A percentile compares a stretch with the other conserved stretches of the same genome.
Conservation (phyloP, 1,139 yeast genomes). For the Candida neerlandica region DNA sequence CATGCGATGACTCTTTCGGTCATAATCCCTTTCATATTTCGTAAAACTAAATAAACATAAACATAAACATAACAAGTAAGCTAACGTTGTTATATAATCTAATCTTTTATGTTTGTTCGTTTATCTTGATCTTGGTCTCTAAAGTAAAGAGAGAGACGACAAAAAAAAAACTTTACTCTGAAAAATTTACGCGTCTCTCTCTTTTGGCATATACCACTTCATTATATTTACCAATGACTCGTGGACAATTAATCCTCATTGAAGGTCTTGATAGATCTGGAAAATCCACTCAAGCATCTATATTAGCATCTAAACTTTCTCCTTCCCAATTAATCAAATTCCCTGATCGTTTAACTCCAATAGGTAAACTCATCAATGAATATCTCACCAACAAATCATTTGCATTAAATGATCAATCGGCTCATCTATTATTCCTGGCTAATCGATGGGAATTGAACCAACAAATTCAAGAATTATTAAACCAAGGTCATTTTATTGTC, state of each 20-base stretch:
- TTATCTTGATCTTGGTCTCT: too few species aligned
- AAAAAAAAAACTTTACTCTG: neutral
- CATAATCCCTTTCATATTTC: constrained; percentile 44
- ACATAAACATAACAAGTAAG: too few species aligned
- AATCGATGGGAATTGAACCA: constrained; percentile 86
- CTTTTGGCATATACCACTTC: neutral
- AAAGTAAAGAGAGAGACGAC: too few species aligned
- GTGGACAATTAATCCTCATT: constrained; percentile 78
- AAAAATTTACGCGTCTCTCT: neutral
- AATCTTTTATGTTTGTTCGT: too few species aligned
- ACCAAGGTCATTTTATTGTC: constrained; percentile 60
- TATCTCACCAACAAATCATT: constrained; percentile 60
- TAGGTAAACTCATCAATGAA: constrained; percentile 76
- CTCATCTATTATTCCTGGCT: constrained; percentile 88
- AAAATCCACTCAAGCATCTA: constrained; percentile 81
- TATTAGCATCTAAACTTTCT: constrained; percentile 41
- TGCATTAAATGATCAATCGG: constrained; percentile 67
- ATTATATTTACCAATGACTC: constrained; percentile 17
- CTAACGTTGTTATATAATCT: too few species aligned
- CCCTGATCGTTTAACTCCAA: constrained; percentile 82
- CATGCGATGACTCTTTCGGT: constrained; percentile 45
- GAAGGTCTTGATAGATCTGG: constrained; percentile 98
- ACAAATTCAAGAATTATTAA: constrained; percentile 47
- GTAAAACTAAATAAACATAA: neutral
- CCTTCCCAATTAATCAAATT: constrained; percentile 63